Percentiles rank a stretch among this genome's conserved stretches.
Conservation (phyloP, 805 yeast genomes). For the Starmerella scarabaei region DNA sequence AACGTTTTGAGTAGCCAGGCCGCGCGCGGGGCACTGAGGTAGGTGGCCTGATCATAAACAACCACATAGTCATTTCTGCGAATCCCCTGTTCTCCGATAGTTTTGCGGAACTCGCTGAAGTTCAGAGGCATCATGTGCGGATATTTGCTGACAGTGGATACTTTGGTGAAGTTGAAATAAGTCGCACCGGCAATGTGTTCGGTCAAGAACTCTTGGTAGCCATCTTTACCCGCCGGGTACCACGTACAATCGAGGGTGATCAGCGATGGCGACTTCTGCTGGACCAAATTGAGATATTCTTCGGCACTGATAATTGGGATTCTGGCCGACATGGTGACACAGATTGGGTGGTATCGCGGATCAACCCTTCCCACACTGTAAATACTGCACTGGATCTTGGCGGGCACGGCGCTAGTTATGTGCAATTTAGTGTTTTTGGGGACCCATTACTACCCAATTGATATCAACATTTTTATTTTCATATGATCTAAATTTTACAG, state of each 20-base stretch:
- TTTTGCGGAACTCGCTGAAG: constrained; percentile 39
- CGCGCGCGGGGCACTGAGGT: constrained; percentile 80
- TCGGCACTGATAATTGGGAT: constrained; percentile 14
- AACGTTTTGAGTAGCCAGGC: constrained; percentile 79
- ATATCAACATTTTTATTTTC: not conserved
- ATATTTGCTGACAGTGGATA: constrained; percentile 50
- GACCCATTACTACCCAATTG: not conserved
- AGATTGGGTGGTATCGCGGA: too few relatives aligned
- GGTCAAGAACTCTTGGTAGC: constrained; percentile 36
- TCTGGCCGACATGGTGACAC: constrained; percentile 15
- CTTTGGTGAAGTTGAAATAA: constrained; percentile 64
- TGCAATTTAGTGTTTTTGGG: too few relatives aligned
- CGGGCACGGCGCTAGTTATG: too few relatives aligned
- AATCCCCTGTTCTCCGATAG: constrained; percentile 27
- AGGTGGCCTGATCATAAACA: constrained; percentile 73
- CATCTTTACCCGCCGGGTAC: constrained; percentile 67
- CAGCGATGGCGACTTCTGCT: constrained; percentile 27
- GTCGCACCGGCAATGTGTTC: constrained; percentile 55
- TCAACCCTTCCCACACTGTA: too few relatives aligned
- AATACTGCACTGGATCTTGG: too few relatives aligned
- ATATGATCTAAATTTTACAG: not conserved
- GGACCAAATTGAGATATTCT: constrained; percentile 10
- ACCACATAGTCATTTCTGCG: constrained; percentile 44
- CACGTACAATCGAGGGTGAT: constrained; percentile 72
- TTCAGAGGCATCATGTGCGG: constrained; percentile 83